phyloP scores from a whole-genome alignment of 257 asterid species.

The Fraxinus anomala region DNA sequence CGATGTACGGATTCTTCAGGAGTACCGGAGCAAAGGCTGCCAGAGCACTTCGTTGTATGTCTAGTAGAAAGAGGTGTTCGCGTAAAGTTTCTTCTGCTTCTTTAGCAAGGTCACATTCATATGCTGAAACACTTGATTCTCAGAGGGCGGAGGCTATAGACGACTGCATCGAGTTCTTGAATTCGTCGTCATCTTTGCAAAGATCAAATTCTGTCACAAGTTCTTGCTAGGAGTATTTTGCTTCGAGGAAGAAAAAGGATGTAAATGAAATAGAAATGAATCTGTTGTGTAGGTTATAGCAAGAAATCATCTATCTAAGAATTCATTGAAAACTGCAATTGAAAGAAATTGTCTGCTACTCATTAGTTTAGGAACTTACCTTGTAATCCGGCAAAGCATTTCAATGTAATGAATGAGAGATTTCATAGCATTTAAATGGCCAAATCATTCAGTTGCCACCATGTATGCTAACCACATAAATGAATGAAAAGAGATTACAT shows the following conservation, averaged over 20 bases:
- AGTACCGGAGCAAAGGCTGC: slow-evolving; percentile 59
- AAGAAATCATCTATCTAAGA: not conserved
- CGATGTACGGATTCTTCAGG: slow-evolving; percentile 51
- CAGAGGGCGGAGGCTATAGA: slow-evolving; percentile 89
- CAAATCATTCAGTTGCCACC: not conserved
- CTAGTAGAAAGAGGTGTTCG: slow-evolving; percentile 49
- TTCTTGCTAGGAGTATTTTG: not conserved
- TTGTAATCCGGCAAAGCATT: not conserved
- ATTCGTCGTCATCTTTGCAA: slow-evolving; percentile 47
- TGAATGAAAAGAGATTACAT: not conserved
- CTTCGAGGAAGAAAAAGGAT: not conserved
- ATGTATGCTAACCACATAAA: not conserved
- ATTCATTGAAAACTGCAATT: not conserved
- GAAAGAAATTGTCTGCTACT: not conserved
- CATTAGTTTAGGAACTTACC: not conserved
- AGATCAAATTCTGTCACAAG: not conserved
- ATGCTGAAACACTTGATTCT: slow-evolving; percentile 69
- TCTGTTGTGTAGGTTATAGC: not conserved
- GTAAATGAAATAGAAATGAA: not conserved
- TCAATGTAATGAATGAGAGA: not conserved
- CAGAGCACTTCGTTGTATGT: slow-evolving; percentile 41
- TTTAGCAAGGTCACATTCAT: slow-evolving; percentile 69
- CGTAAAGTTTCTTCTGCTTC: slow-evolving; percentile 62
- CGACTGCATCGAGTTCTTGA: slow-evolving; percentile 91
- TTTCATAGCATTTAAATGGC: not conserved